phyloP scores from a whole-genome alignment of 78 protist species.

The Andalucia godoyi region DNA sequence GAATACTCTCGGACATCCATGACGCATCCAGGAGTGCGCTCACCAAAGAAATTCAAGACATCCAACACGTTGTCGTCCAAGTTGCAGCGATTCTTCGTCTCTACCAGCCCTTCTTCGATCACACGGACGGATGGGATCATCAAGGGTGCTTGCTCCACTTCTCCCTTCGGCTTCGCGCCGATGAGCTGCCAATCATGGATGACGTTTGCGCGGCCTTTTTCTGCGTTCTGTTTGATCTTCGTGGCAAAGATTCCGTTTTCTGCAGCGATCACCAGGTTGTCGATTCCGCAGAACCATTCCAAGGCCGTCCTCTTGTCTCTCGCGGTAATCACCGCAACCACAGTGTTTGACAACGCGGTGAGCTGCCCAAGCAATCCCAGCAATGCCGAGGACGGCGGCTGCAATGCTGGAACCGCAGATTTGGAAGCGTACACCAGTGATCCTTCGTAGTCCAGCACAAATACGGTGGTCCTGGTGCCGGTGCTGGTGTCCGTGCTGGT shows the following conservation, averaged over 20 bases:
- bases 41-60: conserved; percentile 32
- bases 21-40: conserved; percentile 57
- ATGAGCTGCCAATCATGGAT: conserved; percentile 3
- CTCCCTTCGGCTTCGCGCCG: conserved; percentile 11
- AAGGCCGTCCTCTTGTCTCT: conserved; percentile 7
- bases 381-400: not conserved
- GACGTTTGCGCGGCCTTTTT: too few relatives aligned
- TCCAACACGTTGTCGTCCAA: conserved; percentile 28
- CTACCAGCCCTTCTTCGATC: conserved; percentile 26
- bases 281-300: not conserved
- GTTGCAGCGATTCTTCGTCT: conserved; percentile 26
- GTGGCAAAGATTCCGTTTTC: conserved; percentile 72
- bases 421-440: not conserved
- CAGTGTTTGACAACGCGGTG: not conserved
- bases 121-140: conserved; percentile 35
- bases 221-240: too few relatives aligned
- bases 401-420: conserved; percentile 1
- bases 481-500: not conserved
- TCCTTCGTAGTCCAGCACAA: conserved; percentile 32
- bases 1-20: conserved; percentile 16
- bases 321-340: conserved; percentile 7
- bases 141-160: conserved; percentile 30
- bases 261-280: conserved; percentile 39
- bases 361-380: not conserved
- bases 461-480: not conserved